A percentile compares a stretch with the other conserved stretches of the same genome.
phyloP scores from a whole-genome alignment of 78 protist species.

The Anaeramoeba ignava region DNA sequence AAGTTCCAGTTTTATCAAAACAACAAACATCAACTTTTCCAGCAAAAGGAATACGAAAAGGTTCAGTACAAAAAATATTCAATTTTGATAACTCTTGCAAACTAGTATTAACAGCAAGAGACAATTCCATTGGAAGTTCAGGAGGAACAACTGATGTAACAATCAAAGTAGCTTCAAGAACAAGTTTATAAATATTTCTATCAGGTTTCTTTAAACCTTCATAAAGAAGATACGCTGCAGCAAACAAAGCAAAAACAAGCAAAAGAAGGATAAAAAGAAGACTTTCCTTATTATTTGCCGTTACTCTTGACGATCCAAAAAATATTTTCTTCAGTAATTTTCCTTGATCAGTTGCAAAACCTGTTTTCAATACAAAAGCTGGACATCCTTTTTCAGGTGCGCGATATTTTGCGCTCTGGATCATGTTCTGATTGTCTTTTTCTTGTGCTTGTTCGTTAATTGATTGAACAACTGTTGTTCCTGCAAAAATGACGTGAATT shows the following conservation, averaged over 20 bases:
- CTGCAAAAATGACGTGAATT: slow-evolving; percentile 54
- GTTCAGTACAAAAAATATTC: slow-evolving; percentile 96
- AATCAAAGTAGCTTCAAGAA: slow-evolving; percentile 73
- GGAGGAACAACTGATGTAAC: slow-evolving; percentile 96
- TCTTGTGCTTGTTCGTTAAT: neutral
- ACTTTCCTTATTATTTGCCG: slow-evolving; percentile 65
- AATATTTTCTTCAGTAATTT: slow-evolving; percentile 40
- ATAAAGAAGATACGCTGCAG: slow-evolving; percentile 62
- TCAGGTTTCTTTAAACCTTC: slow-evolving; percentile 13
- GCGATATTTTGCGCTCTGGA: too few species aligned
- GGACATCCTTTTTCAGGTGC: slow-evolving; percentile 11
- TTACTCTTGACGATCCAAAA: slow-evolving; percentile 10
- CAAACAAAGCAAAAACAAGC: slow-evolving; percentile 46
- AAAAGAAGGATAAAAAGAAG: slow-evolving; percentile 66
- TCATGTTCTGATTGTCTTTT: too few species aligned
- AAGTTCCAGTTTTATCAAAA: slow-evolving; percentile 97
- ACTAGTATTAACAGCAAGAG: slow-evolving; percentile 62
- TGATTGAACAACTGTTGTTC: slow-evolving; percentile 61
- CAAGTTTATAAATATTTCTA: slow-evolving; percentile 41
- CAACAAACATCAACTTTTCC: slow-evolving; percentile 87
- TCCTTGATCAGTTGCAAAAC: slow-evolving; percentile 47
- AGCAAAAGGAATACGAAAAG: slow-evolving; percentile 96
- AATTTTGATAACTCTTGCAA: slow-evolving; percentile 11
- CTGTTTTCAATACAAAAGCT: neutral
- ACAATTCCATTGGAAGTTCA: slow-evolving; percentile 95